These are phyloP conservation scores for Cymodocea nodosa DNA, from an alignment of 116 monocot genomes.

Conservation along the genomic window DNA sequence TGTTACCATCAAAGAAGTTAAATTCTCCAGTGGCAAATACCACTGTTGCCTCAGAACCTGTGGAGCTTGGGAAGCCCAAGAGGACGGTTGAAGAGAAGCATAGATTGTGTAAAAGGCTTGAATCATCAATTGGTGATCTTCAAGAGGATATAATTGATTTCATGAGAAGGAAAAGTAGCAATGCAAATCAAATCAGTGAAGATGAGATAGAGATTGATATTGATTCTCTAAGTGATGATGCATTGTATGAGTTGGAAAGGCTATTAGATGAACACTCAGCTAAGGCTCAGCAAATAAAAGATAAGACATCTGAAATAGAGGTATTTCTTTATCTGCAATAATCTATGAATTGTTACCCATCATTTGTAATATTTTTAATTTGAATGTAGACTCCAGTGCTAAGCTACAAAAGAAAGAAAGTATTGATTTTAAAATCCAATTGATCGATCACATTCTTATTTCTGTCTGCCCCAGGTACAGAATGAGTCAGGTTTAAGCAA, in stretches of 20 bases:
- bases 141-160: constrained; percentile 59
- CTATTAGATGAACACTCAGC: constrained; percentile 49
- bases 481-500: constrained; percentile 67
- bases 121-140: constrained; percentile 35
- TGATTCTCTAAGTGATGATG: constrained; percentile 42
- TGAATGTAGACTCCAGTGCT: too few species aligned
- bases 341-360: too few species aligned
- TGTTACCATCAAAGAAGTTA: constrained; percentile 44
- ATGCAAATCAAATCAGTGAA: constrained; percentile 25
- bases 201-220: constrained; percentile 82
- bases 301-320: constrained; percentile 42
- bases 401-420: too few species aligned
- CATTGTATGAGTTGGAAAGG: constrained; percentile 42
- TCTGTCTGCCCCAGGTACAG: constrained; percentile 17
- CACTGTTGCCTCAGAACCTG: background rate
- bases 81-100: constrained; percentile 55
- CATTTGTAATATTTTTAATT: too few species aligned
- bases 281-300: constrained; percentile 11
- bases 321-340: constrained; percentile 7
- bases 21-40: constrained; percentile 19
- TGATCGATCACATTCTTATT: too few species aligned
- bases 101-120: constrained; percentile 26
- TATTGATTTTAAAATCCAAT: too few species aligned
- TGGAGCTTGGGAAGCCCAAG: constrained; percentile 19
- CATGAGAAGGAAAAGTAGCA: constrained; percentile 27